Percentiles rank a stretch among this genome's conserved stretches.
Conservation (phyloP, 176 grass and related monocot genomes). For the Neostapfia colusana region DNA sequence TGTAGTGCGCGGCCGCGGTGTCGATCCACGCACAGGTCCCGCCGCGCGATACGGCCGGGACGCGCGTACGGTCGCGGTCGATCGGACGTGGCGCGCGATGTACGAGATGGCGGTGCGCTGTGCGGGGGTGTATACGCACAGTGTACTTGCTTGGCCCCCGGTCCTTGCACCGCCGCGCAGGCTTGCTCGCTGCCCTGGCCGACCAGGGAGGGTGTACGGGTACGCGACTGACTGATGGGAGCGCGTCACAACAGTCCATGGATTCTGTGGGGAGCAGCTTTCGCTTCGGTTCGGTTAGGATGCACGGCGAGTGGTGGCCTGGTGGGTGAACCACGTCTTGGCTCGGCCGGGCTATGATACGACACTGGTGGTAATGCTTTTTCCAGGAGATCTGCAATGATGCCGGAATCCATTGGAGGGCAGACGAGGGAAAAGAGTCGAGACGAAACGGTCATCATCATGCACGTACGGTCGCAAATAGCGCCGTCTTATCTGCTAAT, state of each 20-base stretch:
- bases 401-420: not conserved
- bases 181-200: too few species aligned
- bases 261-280: too few species aligned
- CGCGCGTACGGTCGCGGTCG: not conserved
- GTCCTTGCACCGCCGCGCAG: not conserved
- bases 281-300: too few species aligned
- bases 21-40: not conserved
- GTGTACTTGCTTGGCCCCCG: not conserved
- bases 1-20: not conserved
- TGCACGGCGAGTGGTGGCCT: too few species aligned
- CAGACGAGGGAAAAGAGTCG: not conserved
- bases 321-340: too few species aligned
- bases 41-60: conserved; percentile 8
- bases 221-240: too few species aligned
- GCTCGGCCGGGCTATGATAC: too few species aligned
- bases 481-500: not conserved
- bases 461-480: not conserved
- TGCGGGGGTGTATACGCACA: not conserved
- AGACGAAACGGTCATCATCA: not conserved
- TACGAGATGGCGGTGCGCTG: not conserved
- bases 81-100: not conserved
- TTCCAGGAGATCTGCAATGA: conserved; percentile 12
- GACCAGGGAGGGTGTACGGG: too few species aligned
- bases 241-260: too few species aligned
- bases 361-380: not conserved